Evolutionary conservation across 768 basidiomycete species (phyloP), one percentile per base, ranked within the genome.

Genomic region (Pholiota molesta): DNA sequence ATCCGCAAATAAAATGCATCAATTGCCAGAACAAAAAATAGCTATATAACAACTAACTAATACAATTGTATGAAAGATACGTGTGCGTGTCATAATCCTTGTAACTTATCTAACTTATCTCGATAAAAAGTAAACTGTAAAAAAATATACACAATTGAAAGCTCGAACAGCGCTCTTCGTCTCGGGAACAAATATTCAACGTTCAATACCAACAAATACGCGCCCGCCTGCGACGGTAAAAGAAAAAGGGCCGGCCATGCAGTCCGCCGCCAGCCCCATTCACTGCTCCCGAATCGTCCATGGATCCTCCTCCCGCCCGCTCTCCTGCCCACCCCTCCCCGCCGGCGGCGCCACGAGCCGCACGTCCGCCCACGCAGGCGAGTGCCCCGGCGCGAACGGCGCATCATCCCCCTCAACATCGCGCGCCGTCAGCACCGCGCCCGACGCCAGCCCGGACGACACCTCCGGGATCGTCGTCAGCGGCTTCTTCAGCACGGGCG

Each of bases 401-500:
- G 47, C 23, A 10, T 49, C 19, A 1, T 10, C 47, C 5, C n/a
- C 14, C 23, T 28, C 47, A 4, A 49, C 19, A 26, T 49, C 47
- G 13, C 47, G 47, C 23, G 47, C 47, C 23, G 23, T 49, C 47
- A 49, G 23, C n/a, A 49, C 47, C 19, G 47, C 23, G 23, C 47
- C 47, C 47, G 47, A 49, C 19, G 47, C 47, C 19, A 49, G 23
- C 47, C 47, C 23, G 1, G 47, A 49, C 6, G 47, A 49, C 47
- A 49, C 47, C 47, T 49, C 47, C 47, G 47, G 47, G 23, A 49
- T 49, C 47, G 47, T 49, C 47, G 47, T 49, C 47, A 49, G 47
- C 47, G 47, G 47, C 47, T 49, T 49, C 23, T 49, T 49, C 47
- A 49, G 47, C 47, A 49, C 47, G 7, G 47, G 47, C 7, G 23